Percentiles rank a stretch among this genome's conserved stretches.
phyloP scores from a whole-genome alignment of 331 rosid species.

The Malus hybrid region DNA sequence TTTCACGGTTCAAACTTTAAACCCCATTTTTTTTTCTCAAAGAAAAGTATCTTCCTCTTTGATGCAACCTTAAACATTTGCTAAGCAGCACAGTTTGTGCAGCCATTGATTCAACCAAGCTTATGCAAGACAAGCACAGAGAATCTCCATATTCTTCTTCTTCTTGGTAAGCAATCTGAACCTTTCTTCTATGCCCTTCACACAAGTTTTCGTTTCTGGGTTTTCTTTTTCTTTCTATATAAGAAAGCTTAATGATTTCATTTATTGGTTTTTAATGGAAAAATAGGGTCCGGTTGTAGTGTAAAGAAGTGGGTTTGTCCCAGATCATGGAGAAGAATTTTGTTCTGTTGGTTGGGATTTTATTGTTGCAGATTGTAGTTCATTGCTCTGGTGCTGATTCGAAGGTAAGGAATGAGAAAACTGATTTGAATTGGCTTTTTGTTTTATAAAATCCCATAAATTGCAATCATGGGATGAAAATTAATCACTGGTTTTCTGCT shows the following conservation, averaged over 20 bases:
- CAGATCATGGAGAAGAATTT: conserved; percentile 25
- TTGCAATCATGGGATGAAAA: too few relatives aligned
- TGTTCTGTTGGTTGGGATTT: conserved; percentile 27
- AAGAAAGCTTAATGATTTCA: not conserved
- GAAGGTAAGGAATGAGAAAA: conserved; percentile 21
- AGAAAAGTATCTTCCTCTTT: not conserved
- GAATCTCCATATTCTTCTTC: not conserved
- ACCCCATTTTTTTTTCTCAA: not conserved
- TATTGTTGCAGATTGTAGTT: conserved; percentile 16
- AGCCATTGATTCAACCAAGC: not conserved
- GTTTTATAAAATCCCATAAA: too few relatives aligned
- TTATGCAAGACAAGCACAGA: conserved; percentile 6
- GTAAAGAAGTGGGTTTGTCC: conserved; percentile 10
- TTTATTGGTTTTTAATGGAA: not conserved
- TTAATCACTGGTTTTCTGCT: too few relatives aligned
- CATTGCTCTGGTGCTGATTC: conserved; percentile 25
- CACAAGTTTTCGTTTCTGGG: not conserved
- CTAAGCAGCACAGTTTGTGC: not conserved
- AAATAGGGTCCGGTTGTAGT: conserved; percentile 14
- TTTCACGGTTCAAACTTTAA: not conserved
- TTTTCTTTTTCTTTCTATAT: not conserved
- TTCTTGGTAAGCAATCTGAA: conserved; percentile 16
- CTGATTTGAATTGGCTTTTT: too few relatives aligned
- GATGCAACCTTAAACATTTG: not conserved
- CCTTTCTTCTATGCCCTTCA: not conserved